Percentiles rank a stretch among this genome's conserved stretches.
phyloP scores from a whole-genome alignment of 768 basidiomycete species.

The Hypholoma fasciculare region DNA sequence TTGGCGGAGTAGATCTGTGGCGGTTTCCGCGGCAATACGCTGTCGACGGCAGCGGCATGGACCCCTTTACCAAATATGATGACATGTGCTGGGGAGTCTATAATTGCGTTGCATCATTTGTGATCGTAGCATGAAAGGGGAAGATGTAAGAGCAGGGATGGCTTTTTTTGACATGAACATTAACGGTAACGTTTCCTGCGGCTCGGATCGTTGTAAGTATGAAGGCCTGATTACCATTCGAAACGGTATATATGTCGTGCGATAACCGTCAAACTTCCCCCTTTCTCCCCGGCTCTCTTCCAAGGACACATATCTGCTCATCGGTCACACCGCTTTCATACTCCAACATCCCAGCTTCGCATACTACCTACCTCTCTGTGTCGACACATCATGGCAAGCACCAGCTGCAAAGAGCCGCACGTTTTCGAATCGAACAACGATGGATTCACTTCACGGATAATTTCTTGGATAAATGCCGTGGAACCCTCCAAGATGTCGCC shows the following conservation, averaged over 20 bases:
- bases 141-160: background rate
- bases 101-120: slow-evolving; percentile 4
- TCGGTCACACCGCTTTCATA: background rate
- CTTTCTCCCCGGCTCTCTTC: background rate
- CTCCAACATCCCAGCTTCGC: background rate
- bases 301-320: background rate
- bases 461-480: slow-evolving; percentile 1
- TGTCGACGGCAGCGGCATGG: background rate
- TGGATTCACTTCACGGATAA: slow-evolving; percentile 1
- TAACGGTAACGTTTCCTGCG: slow-evolving; percentile 4
- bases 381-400: background rate
- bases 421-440: background rate
- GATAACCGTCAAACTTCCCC: background rate
- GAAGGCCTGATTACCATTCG: background rate
- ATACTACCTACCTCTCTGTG: background rate
- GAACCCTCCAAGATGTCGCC: background rate
- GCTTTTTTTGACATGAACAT: background rate
- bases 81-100: background rate
- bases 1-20: background rate
- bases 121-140: background rate
- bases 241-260: slow-evolving; percentile 5
- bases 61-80: too few relatives aligned
- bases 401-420: background rate
- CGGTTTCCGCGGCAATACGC: background rate
- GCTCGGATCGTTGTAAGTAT: background rate